Conservation (phyloP, 331 rosid species). For the Pyrus hybrid region DNA sequence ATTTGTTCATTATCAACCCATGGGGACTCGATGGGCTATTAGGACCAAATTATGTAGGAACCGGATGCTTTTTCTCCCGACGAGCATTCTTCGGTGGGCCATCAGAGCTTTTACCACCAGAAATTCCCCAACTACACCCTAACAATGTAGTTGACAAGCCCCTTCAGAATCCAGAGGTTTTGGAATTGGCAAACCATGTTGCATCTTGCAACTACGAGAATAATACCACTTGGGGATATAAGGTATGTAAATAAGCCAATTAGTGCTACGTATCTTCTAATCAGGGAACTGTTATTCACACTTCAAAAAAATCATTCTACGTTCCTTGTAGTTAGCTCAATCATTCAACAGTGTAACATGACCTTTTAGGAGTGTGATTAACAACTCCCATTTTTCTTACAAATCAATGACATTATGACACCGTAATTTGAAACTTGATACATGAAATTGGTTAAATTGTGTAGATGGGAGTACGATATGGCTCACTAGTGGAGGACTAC, state of each 20-base stretch:
- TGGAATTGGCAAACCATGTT: conserved; percentile 19
- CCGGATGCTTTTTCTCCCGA: conserved; percentile 30
- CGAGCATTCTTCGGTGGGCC: conserved; percentile 37
- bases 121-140: conserved; percentile 18
- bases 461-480: conserved; percentile 31
- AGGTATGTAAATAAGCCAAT: conserved; percentile 11
- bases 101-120: not conserved
- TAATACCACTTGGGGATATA: conserved; percentile 29
- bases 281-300: not conserved
- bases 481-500: conserved; percentile 32
- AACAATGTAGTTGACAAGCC: conserved; percentile 8
- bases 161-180: conserved; percentile 4
- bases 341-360: too few relatives aligned
- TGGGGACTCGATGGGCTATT: conserved; percentile 28
- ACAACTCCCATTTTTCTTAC: too few relatives aligned
- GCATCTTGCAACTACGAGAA: conserved; percentile 27
- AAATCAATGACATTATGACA: too few relatives aligned
- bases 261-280: too few relatives aligned
- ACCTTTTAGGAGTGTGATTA: too few relatives aligned
- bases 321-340: too few relatives aligned
- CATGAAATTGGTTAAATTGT: not conserved
- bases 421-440: not conserved
- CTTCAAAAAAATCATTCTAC: not conserved
- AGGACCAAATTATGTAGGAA: conserved; percentile 30
- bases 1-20: not conserved